These are phyloP conservation scores for Russula sp. DNA, from an alignment of 768 basidiomycete species.

Conservation along the genomic window DNA sequence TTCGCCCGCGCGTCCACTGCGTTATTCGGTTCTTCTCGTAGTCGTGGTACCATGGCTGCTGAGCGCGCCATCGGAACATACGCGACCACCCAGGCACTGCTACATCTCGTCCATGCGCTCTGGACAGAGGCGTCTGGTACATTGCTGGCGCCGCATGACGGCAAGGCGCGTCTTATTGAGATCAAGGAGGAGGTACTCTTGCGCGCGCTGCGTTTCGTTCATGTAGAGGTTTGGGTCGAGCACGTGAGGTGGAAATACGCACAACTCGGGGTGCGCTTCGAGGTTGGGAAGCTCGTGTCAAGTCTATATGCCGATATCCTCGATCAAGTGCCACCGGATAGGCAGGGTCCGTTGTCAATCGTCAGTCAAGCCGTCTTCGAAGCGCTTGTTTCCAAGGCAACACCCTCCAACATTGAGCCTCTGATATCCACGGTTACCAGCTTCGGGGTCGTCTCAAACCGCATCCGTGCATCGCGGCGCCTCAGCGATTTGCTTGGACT, in stretches of 20 bases:
- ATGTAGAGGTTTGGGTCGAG: constrained; percentile 85
- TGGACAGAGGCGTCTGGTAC: constrained; percentile 69
- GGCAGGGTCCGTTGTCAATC: constrained; percentile 55
- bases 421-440: constrained; percentile 67
- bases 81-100: constrained; percentile 75
- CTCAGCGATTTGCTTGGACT: constrained; percentile 67
- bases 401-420: constrained; percentile 77
- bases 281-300: constrained; percentile 68
- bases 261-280: constrained; percentile 77
- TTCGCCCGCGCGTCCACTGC: constrained; percentile 77
- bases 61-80: constrained; percentile 74
- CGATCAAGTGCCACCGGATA: constrained; percentile 55
- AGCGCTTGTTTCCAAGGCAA: constrained; percentile 68
- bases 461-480: constrained; percentile 60
- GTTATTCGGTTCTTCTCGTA: constrained; percentile 70
- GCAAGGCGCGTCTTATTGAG: constrained; percentile 59
- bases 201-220: constrained; percentile 73
- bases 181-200: constrained; percentile 83
- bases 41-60: constrained; percentile 59
- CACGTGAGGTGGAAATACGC: constrained; percentile 84
- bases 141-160: constrained; percentile 45
- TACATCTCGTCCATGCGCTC: constrained; percentile 72
- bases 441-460: constrained; percentile 55
- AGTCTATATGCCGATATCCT: constrained; percentile 67
- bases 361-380: constrained; percentile 67